phyloP scores from a whole-genome alignment of 768 basidiomycete genomes.

The Calocybe indica region DNA sequence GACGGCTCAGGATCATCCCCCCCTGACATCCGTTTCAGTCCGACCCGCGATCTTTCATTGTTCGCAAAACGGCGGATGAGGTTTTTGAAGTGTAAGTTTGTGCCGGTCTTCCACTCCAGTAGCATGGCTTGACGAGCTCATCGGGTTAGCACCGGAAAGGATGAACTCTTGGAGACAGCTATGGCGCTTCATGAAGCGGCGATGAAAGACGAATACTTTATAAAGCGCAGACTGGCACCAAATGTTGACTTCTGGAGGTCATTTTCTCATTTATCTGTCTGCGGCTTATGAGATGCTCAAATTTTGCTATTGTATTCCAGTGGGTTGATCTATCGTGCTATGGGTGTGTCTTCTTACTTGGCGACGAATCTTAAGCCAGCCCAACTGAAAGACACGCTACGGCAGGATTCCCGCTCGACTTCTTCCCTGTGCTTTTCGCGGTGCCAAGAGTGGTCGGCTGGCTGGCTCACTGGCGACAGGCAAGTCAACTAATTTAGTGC shows the following conservation, averaged over 20 bases:
- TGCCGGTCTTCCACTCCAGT: not conserved
- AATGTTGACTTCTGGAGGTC: slow-evolving; percentile 87
- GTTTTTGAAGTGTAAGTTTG: slow-evolving; percentile 76
- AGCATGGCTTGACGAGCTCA: not conserved
- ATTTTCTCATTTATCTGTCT: slow-evolving; percentile 13
- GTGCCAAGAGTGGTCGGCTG: slow-evolving; percentile 91
- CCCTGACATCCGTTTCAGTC: slow-evolving; percentile 40
- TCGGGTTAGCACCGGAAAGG: slow-evolving; percentile 66
- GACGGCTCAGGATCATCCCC: not conserved
- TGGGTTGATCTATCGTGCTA: slow-evolving; percentile 85
- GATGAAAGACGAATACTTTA: slow-evolving; percentile 88
- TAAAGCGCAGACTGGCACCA: slow-evolving; percentile 73
- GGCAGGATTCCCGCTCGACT: slow-evolving; percentile 86
- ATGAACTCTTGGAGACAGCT: slow-evolving; percentile 82
- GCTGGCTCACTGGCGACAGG: slow-evolving; percentile 91
- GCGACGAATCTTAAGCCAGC: slow-evolving; percentile 2
- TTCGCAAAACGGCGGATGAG: slow-evolving; percentile 84
- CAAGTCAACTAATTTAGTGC: slow-evolving; percentile 16
- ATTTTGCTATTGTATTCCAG: slow-evolving; percentile 27
- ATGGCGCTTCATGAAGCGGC: slow-evolving; percentile 86
- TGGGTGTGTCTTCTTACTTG: slow-evolving; percentile 47
- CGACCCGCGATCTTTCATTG: slow-evolving; percentile 87
- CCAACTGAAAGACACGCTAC: slow-evolving; percentile 3
- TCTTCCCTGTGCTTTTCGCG: slow-evolving; percentile 90
- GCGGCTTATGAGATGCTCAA: too few relatives aligned